These are phyloP conservation scores for Ascochyta pisi DNA, from an alignment of 2,329 filamentous ascomycete species.

Conservation along the genomic window DNA sequence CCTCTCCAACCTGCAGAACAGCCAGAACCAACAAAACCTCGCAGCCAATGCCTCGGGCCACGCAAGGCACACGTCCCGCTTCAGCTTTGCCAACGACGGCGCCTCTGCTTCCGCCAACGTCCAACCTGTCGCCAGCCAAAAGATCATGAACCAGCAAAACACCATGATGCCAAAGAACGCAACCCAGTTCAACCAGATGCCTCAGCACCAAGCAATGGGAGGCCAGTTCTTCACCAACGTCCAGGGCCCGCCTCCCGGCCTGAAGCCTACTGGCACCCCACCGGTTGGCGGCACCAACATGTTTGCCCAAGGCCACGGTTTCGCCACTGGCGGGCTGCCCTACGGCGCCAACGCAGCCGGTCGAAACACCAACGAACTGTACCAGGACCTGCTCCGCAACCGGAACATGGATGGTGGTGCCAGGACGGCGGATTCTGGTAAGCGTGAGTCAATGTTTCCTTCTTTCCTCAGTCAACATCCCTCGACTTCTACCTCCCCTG, in stretches of 20 bases:
- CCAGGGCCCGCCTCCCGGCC: conserved; percentile 89
- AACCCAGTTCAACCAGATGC: conserved; percentile 58
- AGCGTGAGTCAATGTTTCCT: conserved; percentile 99
- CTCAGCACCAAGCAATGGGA: conserved; percentile 61
- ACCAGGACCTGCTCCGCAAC: conserved; percentile 78
- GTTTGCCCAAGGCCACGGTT: conserved; percentile 88
- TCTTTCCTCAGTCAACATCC: conserved; percentile 87
- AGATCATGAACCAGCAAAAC: conserved; percentile 82
- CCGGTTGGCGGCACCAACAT: conserved; percentile 80
- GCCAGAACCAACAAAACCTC: conserved; percentile 56
- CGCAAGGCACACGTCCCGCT: conserved; percentile 83
- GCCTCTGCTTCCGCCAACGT: conserved; percentile 67
- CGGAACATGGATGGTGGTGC: conserved; percentile 66
- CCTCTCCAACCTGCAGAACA: conserved; percentile 53
- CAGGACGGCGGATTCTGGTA: conserved; percentile 83
- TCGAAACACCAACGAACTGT: conserved; percentile 79
- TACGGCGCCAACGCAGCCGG: conserved; percentile 67
- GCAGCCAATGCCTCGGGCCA: conserved; percentile 71
- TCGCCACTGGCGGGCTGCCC: conserved; percentile 71
- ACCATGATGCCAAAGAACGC: conserved; percentile 75
- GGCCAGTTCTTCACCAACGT: conserved; percentile 83
- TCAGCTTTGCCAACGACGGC: conserved; percentile 82
- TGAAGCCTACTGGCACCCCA: conserved; percentile 94
- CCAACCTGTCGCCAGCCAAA: conserved; percentile 79
- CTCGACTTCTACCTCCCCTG: conserved; percentile 83